phyloP scores from a whole-genome alignment of 2,329 filamentous ascomycete genomes.

The Plenodomus tracheiphilus region DNA sequence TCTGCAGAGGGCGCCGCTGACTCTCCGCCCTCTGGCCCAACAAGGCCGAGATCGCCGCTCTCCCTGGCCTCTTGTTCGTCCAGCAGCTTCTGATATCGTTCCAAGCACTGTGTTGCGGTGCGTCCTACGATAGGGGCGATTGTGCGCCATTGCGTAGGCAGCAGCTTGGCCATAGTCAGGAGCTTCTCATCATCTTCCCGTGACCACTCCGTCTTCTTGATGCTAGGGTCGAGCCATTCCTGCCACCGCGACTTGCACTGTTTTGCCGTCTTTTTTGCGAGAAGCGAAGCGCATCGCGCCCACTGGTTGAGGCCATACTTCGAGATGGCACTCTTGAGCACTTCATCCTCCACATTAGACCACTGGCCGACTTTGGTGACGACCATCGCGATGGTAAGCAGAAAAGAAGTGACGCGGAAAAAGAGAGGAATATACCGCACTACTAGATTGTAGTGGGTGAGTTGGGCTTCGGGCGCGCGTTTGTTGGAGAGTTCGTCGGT shows the following conservation, averaged over 20 bases:
- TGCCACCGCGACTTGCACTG: conserved; percentile 99
- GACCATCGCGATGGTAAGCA: conserved; percentile 53
- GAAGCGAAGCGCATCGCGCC: conserved; percentile 95
- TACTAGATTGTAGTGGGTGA: conserved; percentile 12
- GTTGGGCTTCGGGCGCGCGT: conserved; percentile 12
- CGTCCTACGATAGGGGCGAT: conserved; percentile 96
- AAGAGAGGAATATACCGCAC: conserved; percentile 7
- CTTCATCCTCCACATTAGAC: conserved; percentile 84
- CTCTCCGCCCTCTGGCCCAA: conserved; percentile 84
- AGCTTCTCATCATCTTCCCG: conserved; percentile 98
- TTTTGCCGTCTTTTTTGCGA: conserved; percentile 96
- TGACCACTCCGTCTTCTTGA: conserved; percentile 99
- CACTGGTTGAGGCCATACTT: conserved; percentile 67
- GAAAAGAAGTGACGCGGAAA: conserved; percentile 1
- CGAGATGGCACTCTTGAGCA: conserved; percentile 74
- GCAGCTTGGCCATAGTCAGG: conserved; percentile 93
- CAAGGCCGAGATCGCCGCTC: conserved; percentile 76
- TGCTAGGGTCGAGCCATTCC: conserved; percentile 97
- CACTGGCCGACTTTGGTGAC: conserved; percentile 70
- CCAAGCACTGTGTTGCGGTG: conserved; percentile 94
- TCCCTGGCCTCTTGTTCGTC: conserved; percentile 95
- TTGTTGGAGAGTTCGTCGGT: conserved; percentile 7
- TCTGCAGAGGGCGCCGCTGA: conserved; percentile 86
- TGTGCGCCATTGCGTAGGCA: conserved; percentile 98
- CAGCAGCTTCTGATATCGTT: conserved; percentile 93